Evolutionary conservation across 202 grass and related monocot genomes (phyloP), one percentile per base, ranked within the genome.

Genomic region (Dendrocalamus latiflorus): DNA sequence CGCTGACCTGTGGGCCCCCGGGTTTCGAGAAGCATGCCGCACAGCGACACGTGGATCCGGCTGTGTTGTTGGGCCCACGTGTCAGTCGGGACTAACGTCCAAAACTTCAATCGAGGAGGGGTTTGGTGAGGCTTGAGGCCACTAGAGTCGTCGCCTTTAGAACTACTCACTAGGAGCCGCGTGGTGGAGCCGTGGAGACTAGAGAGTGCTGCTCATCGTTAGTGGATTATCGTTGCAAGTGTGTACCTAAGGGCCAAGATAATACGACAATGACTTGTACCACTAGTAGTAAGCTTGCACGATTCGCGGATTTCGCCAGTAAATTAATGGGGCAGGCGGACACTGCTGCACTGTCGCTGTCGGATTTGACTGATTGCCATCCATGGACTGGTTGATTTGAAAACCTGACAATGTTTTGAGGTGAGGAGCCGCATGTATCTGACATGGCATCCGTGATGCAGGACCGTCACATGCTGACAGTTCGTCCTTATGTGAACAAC

Each of bases 351-450:
- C 65, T 77, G 77, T 76, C 67, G 6, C 65, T 77, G 72, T 82
- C 87, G 9, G n/a, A 51, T 72, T 85, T 89, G 77, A 82, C 65
- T 65, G 78, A 9, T 59, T 72, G 83, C 57, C 82, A 44, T 70
- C 33, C 47, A 49, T 81, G 56, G 56, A 76, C 54, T 20, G 55
- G 26, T 57, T 77, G 71, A 72, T 89, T 89, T 89, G 77, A 89
- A 89, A 85, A 73, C 21, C 28, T 33, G 49, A 43, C 11, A 17
- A 2, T 53, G 30, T 25, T 68, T 15, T 3, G 34, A 89, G 20
- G 50, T 42, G 22, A 65, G 39, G 6, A 49, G 15, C 25, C 45
- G 45, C 34, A 70, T 69, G 45, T 68, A 53, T 30, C 69, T 86
- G 49, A 37, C 77, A 16, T 17, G 41, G 30, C 47, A 30, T 68